phyloP scores from a whole-genome alignment of 768 basidiomycete genomes.

The Russula ochroleuca region DNA sequence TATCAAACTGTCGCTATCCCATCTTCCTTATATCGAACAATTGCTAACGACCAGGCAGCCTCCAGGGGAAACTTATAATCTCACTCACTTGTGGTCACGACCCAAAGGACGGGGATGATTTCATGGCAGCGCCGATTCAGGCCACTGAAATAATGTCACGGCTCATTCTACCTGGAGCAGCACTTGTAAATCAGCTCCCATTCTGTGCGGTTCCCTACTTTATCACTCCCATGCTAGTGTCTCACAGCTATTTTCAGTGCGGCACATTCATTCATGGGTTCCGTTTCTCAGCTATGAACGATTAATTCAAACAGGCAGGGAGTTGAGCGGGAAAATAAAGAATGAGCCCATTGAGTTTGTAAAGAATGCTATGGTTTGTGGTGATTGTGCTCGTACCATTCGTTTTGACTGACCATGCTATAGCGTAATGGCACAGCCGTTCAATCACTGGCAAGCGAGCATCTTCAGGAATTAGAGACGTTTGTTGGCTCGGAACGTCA shows the following conservation, averaged over 20 bases:
- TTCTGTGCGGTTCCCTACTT: neutral
- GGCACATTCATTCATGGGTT: neutral
- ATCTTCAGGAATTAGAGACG: neutral
- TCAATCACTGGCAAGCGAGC: neutral
- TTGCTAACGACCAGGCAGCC: neutral
- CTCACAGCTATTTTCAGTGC: neutral
- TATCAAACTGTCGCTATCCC: neutral
- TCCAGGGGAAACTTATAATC: constrained; percentile 2
- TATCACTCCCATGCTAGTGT: no score
- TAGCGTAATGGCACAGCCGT: neutral
- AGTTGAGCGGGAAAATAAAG: neutral
- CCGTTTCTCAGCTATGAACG: neutral
- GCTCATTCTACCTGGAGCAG: constrained; percentile 6
- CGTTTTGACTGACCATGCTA: neutral
- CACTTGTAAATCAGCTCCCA: constrained; percentile 7
- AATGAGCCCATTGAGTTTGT: neutral
- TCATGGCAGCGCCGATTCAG: neutral
- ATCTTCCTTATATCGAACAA: no score
- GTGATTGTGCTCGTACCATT: no score
- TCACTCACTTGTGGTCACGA: constrained; percentile 11
- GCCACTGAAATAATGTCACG: neutral
- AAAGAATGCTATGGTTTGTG: neutral
- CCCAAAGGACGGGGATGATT: constrained; percentile 3
- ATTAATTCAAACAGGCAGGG: neutral
- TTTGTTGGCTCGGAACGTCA: constrained; percentile 4